Conservation (phyloP, 169 alveolate genomes). For the Perkinsus olseni region DNA sequence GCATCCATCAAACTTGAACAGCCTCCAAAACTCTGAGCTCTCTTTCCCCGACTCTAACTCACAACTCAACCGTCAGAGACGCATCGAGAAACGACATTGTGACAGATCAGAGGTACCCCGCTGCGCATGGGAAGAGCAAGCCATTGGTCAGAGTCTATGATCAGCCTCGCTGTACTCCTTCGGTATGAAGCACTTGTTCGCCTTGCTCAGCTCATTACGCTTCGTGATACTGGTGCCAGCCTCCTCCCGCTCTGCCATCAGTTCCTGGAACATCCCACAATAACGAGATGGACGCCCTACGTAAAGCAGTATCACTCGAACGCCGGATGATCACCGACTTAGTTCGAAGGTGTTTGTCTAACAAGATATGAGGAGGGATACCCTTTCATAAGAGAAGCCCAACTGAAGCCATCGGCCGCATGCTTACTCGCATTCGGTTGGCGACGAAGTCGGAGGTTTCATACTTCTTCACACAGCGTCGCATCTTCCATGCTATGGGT, state of each 20-base stretch:
- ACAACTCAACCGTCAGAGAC: not conserved
- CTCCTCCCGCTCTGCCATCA: not conserved
- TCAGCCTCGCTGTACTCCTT: conserved; percentile 2
- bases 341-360: too few species aligned
- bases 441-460: not conserved
- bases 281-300: too few species aligned
- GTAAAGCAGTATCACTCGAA: too few species aligned
- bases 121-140: not conserved
- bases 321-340: too few species aligned
- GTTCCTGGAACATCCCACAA: not conserved
- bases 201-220: not conserved
- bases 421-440: not conserved
- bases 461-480: not conserved
- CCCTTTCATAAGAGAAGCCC: too few species aligned
- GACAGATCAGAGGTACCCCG: too few species aligned
- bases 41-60: not conserved
- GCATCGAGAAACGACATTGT: too few species aligned
- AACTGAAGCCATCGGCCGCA: too few species aligned
- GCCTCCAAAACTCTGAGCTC: too few species aligned
- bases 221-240: not conserved
- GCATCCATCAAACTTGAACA: not conserved
- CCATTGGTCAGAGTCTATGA: not conserved
- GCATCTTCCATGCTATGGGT: not conserved
- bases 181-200: not conserved
- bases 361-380: too few species aligned